A percentile compares a stretch with the other conserved stretches of the same genome.
Evolutionary conservation across 306 rosid genomes (phyloP).

Genomic region (Fragaria vesca): DNA sequence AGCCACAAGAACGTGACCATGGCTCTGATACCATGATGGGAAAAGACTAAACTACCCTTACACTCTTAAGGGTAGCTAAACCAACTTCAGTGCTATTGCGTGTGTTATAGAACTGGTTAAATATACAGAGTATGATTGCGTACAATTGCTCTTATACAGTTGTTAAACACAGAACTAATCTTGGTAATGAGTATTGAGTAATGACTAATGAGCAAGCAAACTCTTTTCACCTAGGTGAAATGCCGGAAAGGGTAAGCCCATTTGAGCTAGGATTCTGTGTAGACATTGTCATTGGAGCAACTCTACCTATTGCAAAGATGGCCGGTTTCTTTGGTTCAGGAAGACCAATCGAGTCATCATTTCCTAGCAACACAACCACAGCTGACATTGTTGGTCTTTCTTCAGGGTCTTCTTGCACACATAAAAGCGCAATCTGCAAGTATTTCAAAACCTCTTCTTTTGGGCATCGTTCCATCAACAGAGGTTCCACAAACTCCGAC

Average conservation of each 20-base stretch:
- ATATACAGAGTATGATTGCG: too few relatives aligned
- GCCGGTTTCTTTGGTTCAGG: constrained; percentile 52
- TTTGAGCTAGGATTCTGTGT: not conserved
- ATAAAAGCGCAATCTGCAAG: constrained; percentile 52
- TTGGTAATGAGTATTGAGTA: not conserved
- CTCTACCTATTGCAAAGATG: constrained; percentile 22
- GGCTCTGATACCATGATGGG: too few relatives aligned
- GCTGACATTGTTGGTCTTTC: constrained; percentile 52
- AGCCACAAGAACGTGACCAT: too few relatives aligned
- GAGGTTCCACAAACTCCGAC: constrained; percentile 42
- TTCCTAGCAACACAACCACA: constrained; percentile 38
- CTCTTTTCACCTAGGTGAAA: not conserved
- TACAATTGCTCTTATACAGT: not conserved
- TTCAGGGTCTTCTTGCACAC: constrained; percentile 55
- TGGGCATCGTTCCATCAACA: constrained; percentile 26
- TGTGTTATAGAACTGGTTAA: too few relatives aligned
- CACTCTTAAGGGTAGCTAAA: too few relatives aligned
- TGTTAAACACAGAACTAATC: too few relatives aligned
- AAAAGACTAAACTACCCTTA: too few relatives aligned
- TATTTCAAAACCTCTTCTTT: constrained; percentile 30
- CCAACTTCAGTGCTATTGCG: too few relatives aligned
- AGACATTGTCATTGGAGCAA: constrained; percentile 16
- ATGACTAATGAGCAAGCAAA: not conserved
- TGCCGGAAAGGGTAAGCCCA: not conserved
- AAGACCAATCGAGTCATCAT: constrained; percentile 33